A percentile compares a stretch with the other conserved stretches of the same genome.
These are phyloP conservation scores for Stagonosporopsis rhizophila DNA, from an alignment of 2,329 filamentous ascomycete genomes.

Conservation along the genomic window DNA sequence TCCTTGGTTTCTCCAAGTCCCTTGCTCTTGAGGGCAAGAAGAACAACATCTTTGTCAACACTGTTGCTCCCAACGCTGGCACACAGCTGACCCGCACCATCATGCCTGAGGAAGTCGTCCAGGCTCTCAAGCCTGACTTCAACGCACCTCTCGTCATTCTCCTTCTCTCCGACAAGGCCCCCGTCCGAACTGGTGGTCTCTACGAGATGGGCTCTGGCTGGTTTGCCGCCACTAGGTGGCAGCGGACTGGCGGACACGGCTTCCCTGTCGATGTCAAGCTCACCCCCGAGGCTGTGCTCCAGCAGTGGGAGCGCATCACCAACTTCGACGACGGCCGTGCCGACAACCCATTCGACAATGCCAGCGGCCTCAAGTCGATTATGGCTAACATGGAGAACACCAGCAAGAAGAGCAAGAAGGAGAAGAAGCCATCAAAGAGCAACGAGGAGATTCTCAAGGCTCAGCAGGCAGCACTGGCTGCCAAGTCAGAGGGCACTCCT, in stretches of 20 bases:
- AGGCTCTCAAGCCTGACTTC: conserved; percentile 99
- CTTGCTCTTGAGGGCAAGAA: conserved; percentile 92
- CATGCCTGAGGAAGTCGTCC: conserved; percentile 95
- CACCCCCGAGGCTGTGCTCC: conserved; percentile 82
- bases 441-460: conserved; percentile 73
- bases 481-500: conserved; percentile 74
- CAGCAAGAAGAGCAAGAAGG: conserved; percentile 53
- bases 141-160: conserved; percentile 91
- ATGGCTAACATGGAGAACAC: conserved; percentile 87
- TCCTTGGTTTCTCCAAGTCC: conserved; percentile 92
- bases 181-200: conserved; percentile 83
- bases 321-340: conserved; percentile 88
- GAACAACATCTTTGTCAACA: conserved; percentile 98
- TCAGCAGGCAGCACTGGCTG: conserved; percentile 78
- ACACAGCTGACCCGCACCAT: conserved; percentile 94
- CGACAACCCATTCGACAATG: conserved; percentile 81
- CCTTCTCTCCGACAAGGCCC: conserved; percentile 85
- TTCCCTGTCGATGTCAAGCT: conserved; percentile 84
- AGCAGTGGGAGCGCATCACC: conserved; percentile 70
- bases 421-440: conserved; percentile 58
- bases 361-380: conserved; percentile 79
- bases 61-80: conserved; percentile 95
- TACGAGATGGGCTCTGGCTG: conserved; percentile 97
- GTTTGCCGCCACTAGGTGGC: conserved; percentile 92
- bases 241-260: conserved; percentile 84